A percentile compares a stretch with the other conserved stretches of the same genome.
These are phyloP conservation scores for Crithidia thermophila DNA, from an alignment of 208 protist species.

Conservation along the genomic window DNA sequence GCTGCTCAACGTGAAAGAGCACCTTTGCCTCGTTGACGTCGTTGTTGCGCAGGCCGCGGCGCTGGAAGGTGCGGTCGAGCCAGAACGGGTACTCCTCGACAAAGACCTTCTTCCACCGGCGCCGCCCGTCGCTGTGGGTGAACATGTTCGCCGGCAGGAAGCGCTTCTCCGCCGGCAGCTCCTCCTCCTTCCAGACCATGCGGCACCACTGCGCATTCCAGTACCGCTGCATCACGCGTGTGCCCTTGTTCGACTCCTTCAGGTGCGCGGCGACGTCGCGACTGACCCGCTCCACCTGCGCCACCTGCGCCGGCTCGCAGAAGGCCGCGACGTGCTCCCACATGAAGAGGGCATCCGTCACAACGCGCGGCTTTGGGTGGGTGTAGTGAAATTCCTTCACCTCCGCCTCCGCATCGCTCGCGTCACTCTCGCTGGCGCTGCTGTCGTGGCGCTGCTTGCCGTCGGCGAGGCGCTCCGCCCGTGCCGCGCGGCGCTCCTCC, in stretches of 20 bases:
- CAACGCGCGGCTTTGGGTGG: constrained; percentile 39
- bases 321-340: constrained; percentile 77
- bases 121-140: constrained; percentile 57
- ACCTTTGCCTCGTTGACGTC: constrained; percentile 58
- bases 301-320: constrained; percentile 52
- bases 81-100: constrained; percentile 72
- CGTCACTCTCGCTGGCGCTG: not conserved
- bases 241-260: constrained; percentile 43
- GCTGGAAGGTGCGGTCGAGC: constrained; percentile 50
- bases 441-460: not conserved
- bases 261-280: constrained; percentile 48
- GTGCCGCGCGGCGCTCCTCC: not conserved
- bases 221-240: constrained; percentile 75
- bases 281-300: constrained; percentile 51
- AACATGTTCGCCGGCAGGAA: constrained; percentile 44
- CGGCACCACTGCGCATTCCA: constrained; percentile 80
- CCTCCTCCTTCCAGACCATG: constrained; percentile 62
- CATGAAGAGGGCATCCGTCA: constrained; percentile 58
- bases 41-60: constrained; percentile 57
- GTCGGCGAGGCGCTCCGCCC: not conserved
- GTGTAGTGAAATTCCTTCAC: constrained; percentile 33
- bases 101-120: constrained; percentile 69
- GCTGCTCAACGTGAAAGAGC: constrained; percentile 43
- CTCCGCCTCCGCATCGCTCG: not conserved
- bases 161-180: constrained; percentile 41